phyloP scores from a whole-genome alignment of 83 land plant genomes.

The Picea mariana region DNA sequence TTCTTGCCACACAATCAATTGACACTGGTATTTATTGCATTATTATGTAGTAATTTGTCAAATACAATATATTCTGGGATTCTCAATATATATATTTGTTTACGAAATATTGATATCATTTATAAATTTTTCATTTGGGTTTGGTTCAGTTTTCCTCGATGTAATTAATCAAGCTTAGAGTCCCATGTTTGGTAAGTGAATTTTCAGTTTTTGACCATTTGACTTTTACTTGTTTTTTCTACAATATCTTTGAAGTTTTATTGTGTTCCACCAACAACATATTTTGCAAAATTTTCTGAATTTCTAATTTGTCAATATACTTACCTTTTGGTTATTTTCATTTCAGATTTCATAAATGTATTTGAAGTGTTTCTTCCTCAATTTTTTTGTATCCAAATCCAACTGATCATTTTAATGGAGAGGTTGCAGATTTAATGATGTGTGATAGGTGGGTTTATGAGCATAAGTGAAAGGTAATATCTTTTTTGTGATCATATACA shows the following conservation, averaged over 20 bases:
- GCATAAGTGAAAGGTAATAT: slow-evolving; percentile 70
- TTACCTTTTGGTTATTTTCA: neutral
- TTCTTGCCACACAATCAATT: too few species aligned
- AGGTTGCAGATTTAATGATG: slow-evolving; percentile 85
- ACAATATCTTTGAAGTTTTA: too few species aligned
- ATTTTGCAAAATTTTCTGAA: neutral
- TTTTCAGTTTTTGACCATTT: neutral
- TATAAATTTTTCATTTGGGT: too few species aligned
- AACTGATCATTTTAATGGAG: slow-evolving; percentile 79
- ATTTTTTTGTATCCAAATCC: slow-evolving; percentile 80
- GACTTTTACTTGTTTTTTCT: neutral
- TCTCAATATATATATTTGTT: too few species aligned
- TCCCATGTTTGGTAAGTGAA: slow-evolving; percentile 63
- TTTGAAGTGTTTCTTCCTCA: slow-evolving; percentile 90
- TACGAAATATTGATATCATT: too few species aligned
- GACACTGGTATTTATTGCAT: too few species aligned
- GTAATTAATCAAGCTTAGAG: too few species aligned
- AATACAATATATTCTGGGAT: too few species aligned
- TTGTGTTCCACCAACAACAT: too few species aligned
- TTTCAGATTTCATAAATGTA: slow-evolving; percentile 68
- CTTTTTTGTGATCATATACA: neutral
- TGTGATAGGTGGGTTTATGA: slow-evolving; percentile 67
- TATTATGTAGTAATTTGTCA: too few species aligned
- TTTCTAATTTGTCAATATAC: too few species aligned
- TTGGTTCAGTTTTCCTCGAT: too few species aligned